Evolutionary conservation across 805 yeast species (phyloP).

Genomic region (Candida sanyiensis): DNA sequence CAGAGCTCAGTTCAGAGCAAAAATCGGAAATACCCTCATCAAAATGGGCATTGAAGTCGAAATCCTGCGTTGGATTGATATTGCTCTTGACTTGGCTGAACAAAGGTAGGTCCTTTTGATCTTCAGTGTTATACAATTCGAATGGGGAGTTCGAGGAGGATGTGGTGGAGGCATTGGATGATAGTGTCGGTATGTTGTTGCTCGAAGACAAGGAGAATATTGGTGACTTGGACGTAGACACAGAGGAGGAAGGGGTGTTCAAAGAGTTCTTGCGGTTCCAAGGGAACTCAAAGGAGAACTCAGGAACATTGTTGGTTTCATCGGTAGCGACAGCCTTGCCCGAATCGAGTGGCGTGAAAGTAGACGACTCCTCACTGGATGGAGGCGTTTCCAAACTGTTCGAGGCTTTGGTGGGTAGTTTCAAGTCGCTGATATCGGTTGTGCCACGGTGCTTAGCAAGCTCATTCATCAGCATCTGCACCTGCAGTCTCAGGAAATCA

Average conservation of each 20-base stretch:
- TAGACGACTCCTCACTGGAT: conserved; percentile 15
- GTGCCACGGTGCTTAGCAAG: conserved; percentile 52
- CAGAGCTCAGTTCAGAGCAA: conserved; percentile 69
- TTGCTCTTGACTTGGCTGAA: conserved; percentile 13
- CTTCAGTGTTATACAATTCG: conserved; percentile 24
- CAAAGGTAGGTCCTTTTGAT: conserved; percentile 20
- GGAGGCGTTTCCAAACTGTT: conserved; percentile 6
- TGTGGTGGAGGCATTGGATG: conserved; percentile 25
- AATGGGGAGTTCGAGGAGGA: conserved; percentile 25
- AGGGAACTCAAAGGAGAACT: conserved; percentile 52
- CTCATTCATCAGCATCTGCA: conserved; percentile 67
- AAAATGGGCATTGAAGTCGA: conserved; percentile 39
- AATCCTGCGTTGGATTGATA: conserved; percentile 19
- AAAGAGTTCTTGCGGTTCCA: conserved; percentile 32
- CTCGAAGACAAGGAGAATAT: conserved; percentile 9
- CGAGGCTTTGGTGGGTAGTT: conserved; percentile 17
- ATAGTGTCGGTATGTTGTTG: conserved; percentile 19
- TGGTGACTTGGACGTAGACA: conserved; percentile 8
- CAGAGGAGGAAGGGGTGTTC: conserved; percentile 1
- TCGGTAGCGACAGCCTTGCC: conserved; percentile 4
- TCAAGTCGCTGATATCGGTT: conserved; percentile 23
- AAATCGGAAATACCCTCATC: conserved; percentile 71
- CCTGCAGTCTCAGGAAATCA: conserved; percentile 69
- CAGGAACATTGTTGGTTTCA: conserved; percentile 9
- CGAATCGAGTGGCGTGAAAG: conserved; percentile 16